Evolutionary conservation across 2,329 filamentous ascomycete genomes (phyloP), one percentile per base, ranked within the genome.

Genomic region (Thelonectria rubi): DNA sequence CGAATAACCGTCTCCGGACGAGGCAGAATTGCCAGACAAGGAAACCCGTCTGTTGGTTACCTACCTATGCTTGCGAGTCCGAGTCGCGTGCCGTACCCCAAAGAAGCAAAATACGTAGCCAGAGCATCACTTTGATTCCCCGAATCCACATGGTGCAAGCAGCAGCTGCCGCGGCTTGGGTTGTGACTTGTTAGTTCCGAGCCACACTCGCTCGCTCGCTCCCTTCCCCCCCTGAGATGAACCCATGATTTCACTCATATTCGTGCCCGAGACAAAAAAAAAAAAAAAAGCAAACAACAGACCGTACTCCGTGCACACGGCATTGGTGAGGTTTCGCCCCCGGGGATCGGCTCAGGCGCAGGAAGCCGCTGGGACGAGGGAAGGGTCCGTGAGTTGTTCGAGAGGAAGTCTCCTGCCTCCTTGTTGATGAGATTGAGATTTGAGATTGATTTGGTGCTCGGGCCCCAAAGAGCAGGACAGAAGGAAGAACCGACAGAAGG

Each of bases 391-490:
- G 34, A 24, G 39, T 18, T 42, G 39, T 42, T 42, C 17, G 39
- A 42, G 39, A 42, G 39, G n/a, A 20, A n/a, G 14, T 42, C 39
- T 20, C 37, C 26, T n/a, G n/a, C n/a, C 3, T 37, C 3, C 5
- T 18, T 18, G 17, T 37, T 46, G n/a, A 21, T 46, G 14, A 48
- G 43, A 47, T 39, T 34, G 20, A 55, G 43, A 20, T 47, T 48
- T 55, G 53, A 48, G 53, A 55, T 21, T 39, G 30, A 43, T 32
- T 34, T 40, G 15, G 43, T 55, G 30, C 53, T 39, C 53, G 20
- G 43, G 42, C 42, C 53, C 17, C 6, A 15, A 37, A 37, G 34
- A 11, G 10, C 32, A 34, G 12, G 32, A 37, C 24, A 54, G 26
- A 46, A 24, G 45, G 40, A 46, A 24, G 26, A 30, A 5, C 5